Evolutionary conservation across 371 early-diverging fungal genomes (phyloP), one percentile per base, ranked within the genome.

Genomic region (Sporodiniella umbellata): DNA sequence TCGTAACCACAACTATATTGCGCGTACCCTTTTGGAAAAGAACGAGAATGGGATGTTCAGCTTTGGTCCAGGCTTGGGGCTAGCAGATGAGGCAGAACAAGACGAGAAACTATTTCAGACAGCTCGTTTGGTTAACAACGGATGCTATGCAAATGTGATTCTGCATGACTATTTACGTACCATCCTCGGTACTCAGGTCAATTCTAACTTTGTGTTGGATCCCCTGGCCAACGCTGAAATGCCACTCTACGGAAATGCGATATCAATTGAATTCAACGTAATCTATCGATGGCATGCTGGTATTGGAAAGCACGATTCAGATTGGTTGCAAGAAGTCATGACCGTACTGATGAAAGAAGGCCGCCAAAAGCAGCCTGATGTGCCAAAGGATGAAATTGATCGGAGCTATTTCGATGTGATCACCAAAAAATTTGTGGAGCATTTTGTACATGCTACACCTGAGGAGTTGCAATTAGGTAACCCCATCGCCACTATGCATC

Each of bases 1-100:
- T 3, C 64, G 81, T 22, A 80, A 80, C 46, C 81, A 80, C 49
- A 80, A 79, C 30, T 72, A 62, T 49, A 79, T 80, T 56, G 79
- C 79, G 6, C 48, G 70, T 31, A 55, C 51, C 15, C 57, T 80
- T 5, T 22, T 75, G n/a, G 72, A 70, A 39, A 61, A 54, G n/a
- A 75, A 75, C 48, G 72, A 75, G 56, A 61, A 64, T 19, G 64
- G 49, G 0, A 59, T 61, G 3, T 78, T 78, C 45, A 68, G 68
- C 1, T 68, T 59, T 40, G 68, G 65, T 0, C 58, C 56, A 10
- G 62, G 62, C n/a, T 58, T 57, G 8, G 30, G 25, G 1, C 25
- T 70, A 10, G 37, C 31, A 7, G 59, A 45, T 1, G 58, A 45
- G 12, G 56, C 57, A 30, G 72, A 69, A 19, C 76, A 67, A 48